Evolutionary conservation across 2,329 filamentous ascomycete genomes (phyloP), one percentile per base, ranked within the genome.

Genomic region (Arthrobotrys iridis): DNA sequence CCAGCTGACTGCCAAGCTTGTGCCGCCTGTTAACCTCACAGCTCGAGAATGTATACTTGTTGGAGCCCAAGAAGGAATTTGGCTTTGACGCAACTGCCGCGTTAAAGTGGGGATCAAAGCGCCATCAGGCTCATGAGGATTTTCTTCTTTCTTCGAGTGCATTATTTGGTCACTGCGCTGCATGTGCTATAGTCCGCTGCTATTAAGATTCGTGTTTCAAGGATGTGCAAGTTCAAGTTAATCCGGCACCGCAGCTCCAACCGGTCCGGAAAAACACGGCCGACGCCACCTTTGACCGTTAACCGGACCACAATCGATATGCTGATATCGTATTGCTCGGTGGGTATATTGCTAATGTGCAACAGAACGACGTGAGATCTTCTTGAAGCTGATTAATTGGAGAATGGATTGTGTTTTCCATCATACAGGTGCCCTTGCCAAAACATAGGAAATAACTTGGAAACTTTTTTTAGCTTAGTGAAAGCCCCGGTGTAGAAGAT

Each of bases 71-170:
- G 22, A 35, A 35, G 37, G 28, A 37, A 41, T 35, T 52, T 62
- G 6, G 48, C 48, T 73, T 73, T 64, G 68, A 65, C 68, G 60
- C 68, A 65, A 46, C 50, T 73, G 50, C 50, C 68, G 68, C 68
- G 59, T 58, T 22, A 65, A 65, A 35, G 68, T 65, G 50, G 59
- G 30, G 50, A 73, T 73, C 68, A 65, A 65, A 73, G 68, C 68
- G 60, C 59, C 50, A 22, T n/a, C 8, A 48, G 68, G 48, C 43
- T 40, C 26, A 30, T 18, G 28, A 15, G 10, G 37, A 15, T 62
- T 33, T 20, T 63, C 55, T 62, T 50, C 30, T 57, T 59, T 11
- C 18, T 28, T 20, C 26, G 46, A 26, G 37, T 41, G 40, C 22
- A 18, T 26, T 43, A 43, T 43, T 18, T 20, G n/a, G 20, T 26